phyloP scores from a whole-genome alignment of 2,329 filamentous ascomycete genomes.

The Aspergillus chevalieri region DNA sequence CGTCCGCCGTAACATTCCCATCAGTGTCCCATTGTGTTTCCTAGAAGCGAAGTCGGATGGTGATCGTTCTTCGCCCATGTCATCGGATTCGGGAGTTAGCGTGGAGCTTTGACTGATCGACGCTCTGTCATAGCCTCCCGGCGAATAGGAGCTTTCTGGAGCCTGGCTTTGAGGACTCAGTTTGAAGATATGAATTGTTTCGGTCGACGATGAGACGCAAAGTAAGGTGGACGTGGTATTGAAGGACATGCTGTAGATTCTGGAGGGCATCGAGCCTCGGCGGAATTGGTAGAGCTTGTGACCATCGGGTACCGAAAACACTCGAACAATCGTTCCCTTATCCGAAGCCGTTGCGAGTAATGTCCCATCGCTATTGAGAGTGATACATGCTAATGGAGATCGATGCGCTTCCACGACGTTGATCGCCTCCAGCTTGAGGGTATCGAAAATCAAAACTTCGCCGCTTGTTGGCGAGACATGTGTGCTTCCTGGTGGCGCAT shows the following conservation, averaged over 20 bases:
- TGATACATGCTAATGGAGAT: slow-evolving; percentile 81
- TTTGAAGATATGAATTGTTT: slow-evolving; percentile 95
- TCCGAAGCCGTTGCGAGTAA: slow-evolving; percentile 91
- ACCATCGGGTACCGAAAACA: slow-evolving; percentile 85
- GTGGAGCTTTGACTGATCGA: slow-evolving; percentile 22
- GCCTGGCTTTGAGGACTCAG: slow-evolving; percentile 46
- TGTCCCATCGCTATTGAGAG: slow-evolving; percentile 87
- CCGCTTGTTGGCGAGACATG: slow-evolving; percentile 81
- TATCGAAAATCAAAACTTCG: slow-evolving; percentile 89
- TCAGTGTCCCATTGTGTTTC: slow-evolving; percentile 67
- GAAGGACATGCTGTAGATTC: slow-evolving; percentile 98
- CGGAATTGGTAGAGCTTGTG: slow-evolving; percentile 95
- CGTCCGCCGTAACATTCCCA: slow-evolving; percentile 86
- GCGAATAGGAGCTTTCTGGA: slow-evolving; percentile 22
- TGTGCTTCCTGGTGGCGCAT: slow-evolving; percentile 69
- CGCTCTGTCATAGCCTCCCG: slow-evolving; percentile 18
- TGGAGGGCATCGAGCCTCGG: slow-evolving; percentile 87
- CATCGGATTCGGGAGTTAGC: slow-evolving; percentile 25
- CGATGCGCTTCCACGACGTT: slow-evolving; percentile 95
- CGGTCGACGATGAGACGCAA: slow-evolving; percentile 91
- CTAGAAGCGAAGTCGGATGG: slow-evolving; percentile 32
- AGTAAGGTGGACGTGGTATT: slow-evolving; percentile 89
- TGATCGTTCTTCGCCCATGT: slow-evolving; percentile 22
- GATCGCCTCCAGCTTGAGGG: slow-evolving; percentile 79
- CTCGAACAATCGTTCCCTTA: slow-evolving; percentile 93